Conservation (phyloP, 345 rosid species). For the Pistacia atlantica region DNA sequence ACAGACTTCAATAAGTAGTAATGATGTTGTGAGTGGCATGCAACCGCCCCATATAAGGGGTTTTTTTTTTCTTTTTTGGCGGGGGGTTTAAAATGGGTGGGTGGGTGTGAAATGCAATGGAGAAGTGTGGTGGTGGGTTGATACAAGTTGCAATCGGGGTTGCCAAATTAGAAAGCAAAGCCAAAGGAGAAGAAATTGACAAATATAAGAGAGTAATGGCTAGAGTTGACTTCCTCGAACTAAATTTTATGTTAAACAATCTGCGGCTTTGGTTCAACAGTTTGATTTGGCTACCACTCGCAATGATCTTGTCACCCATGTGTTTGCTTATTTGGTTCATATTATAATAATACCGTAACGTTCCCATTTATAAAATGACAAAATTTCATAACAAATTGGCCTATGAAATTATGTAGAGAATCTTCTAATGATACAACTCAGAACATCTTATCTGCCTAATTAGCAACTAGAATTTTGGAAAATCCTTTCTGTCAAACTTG, state of each 20-base stretch:
- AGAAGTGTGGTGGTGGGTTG: too few relatives aligned
- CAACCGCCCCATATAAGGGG: too few relatives aligned
- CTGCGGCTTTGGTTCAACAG: not conserved
- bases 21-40: too few relatives aligned
- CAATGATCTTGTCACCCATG: not conserved
- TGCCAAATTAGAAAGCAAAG: slow-evolving; percentile 5
- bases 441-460: not conserved
- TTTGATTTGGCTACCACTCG: not conserved
- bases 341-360: not conserved
- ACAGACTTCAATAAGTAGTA: too few relatives aligned
- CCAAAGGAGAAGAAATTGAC: slow-evolving; percentile 3
- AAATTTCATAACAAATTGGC: not conserved
- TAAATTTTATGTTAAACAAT: not conserved
- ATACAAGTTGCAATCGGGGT: not conserved
- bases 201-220: not conserved
- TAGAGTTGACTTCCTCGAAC: slow-evolving; percentile 12
- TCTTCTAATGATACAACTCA: not conserved
- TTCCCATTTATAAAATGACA: not conserved
- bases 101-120: too few relatives aligned
- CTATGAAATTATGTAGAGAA: not conserved
- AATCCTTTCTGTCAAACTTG: not conserved
- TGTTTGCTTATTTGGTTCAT: too few relatives aligned
- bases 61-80: too few relatives aligned
- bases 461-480: not conserved
- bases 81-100: too few relatives aligned